phyloP scores from a whole-genome alignment of 768 basidiomycete genomes.

The Xerocomellus amylosporus region DNA sequence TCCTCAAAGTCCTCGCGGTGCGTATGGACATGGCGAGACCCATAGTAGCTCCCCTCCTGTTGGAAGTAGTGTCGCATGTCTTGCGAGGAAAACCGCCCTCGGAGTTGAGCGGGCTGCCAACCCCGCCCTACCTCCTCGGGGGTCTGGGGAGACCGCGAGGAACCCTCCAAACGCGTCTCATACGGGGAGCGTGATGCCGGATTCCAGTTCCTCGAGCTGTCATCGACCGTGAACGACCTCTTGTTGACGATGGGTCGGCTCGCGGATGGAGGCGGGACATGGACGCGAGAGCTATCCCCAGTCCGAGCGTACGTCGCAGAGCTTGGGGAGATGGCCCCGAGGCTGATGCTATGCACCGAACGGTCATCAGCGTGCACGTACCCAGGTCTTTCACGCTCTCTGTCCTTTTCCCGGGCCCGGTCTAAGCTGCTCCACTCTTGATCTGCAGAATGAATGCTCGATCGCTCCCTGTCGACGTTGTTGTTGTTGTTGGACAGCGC shows the following conservation, averaged over 20 bases:
- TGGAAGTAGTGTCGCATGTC: slow-evolving; percentile 30
- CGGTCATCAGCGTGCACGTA: slow-evolving; percentile 26
- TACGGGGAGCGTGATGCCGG: slow-evolving; percentile 22
- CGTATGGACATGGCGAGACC: slow-evolving; percentile 21
- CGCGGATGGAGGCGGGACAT: slow-evolving; percentile 27
- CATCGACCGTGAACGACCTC: slow-evolving; percentile 28
- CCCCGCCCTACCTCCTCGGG: slow-evolving; percentile 29
- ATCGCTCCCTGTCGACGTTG: slow-evolving; percentile 26
- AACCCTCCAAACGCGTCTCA: slow-evolving; percentile 29
- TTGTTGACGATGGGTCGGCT: slow-evolving; percentile 33
- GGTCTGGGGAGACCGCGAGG: slow-evolving; percentile 30
- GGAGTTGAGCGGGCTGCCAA: slow-evolving; percentile 31
- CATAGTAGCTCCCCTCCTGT: slow-evolving; percentile 16
- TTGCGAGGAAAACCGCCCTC: slow-evolving; percentile 28
- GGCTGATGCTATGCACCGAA: slow-evolving; percentile 4
- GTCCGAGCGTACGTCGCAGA: slow-evolving; percentile 15
- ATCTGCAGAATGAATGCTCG: slow-evolving; percentile 25
- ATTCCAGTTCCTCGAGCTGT: slow-evolving; percentile 23
- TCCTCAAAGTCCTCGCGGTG: slow-evolving; percentile 32
- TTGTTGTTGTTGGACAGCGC: slow-evolving; percentile 10
- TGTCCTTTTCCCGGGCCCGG: slow-evolving; percentile 24
- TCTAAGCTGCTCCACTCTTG: slow-evolving; percentile 30
- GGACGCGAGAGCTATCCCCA: slow-evolving; percentile 13
- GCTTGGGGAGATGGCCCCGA: slow-evolving; percentile 13
- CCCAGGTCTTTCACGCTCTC: slow-evolving; percentile 20